Base-by-base conservation (phyloP, 1,139 yeast genomes). In the Geotrichum siamense region DNA sequence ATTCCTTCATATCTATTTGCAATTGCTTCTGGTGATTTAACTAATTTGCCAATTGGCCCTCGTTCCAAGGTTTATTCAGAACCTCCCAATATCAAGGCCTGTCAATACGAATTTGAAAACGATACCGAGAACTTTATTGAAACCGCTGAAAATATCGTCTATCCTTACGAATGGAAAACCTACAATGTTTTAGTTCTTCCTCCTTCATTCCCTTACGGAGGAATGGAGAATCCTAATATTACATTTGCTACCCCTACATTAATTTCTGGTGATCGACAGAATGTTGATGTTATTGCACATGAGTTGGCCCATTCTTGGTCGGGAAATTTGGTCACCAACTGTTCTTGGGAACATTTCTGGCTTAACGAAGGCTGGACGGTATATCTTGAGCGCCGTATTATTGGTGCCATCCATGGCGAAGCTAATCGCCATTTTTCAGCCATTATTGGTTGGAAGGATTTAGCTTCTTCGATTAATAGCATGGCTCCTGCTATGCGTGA, bases 321-420 rank as follows among this genome's bases (percentile, higher is more conserved):
- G 2, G 96, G 96, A 38, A 86, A 86, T 61, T 71, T 86, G 53
- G 94, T 86, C 39, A 86, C 96, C 34, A 86, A 84, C 65, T 78
- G 83, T 56, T 80, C 91, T 0, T 86, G 95, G 93, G 91, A 84
- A 61, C 95, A 86, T 65, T 85, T 87, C 62, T 87, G 95, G 94
- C 72, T 87, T 53, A 87, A 87, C 60, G 96, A 87, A 67, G 96
- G 96, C 33, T 86, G 96, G 96, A 85, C 96, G 13, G 96, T 87
- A 22, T 87, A 86, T 60, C 65, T 87, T 31, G 96, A 87, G 63
- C 76, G 96, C 61, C 72, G 95, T 56, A 87, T 87, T 50, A 68
- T 79, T 35, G 95, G 84, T 26, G 76, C 74, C 5, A 64, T 85
- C 27, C 84, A 84, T 57, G 95, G 94, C 33, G 91, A 82, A 55